These are phyloP conservation scores for Arabidopsis suecica DNA, from an alignment of 345 rosid genomes.

Conservation along the genomic window DNA sequence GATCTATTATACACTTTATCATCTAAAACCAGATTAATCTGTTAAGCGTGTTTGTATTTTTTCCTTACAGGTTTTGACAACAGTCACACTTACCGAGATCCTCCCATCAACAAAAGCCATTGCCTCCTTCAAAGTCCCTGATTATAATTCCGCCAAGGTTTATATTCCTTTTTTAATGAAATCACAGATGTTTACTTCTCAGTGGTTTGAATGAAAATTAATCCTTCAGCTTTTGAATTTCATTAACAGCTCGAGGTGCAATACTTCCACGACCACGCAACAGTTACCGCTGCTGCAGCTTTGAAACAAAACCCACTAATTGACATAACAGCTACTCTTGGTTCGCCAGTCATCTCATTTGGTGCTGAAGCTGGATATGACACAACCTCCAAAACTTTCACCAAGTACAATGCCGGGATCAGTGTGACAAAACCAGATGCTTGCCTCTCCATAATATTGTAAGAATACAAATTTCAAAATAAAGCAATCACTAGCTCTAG, in stretches of 20 bases:
- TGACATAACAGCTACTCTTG: slow-evolving; percentile 81
- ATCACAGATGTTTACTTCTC: not conserved
- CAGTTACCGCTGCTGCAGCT: slow-evolving; percentile 66
- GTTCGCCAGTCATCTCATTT: slow-evolving; percentile 79
- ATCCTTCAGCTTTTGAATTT: not conserved
- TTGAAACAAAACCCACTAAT: slow-evolving; percentile 73
- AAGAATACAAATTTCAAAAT: slow-evolving; percentile 40
- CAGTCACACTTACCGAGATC: slow-evolving; percentile 67
- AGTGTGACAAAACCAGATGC: slow-evolving; percentile 77
- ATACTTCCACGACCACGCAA: slow-evolving; percentile 83
- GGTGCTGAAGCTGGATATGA: slow-evolving; percentile 97
- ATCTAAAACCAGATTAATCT: not conserved
- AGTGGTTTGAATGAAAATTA: not conserved
- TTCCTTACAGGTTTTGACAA: slow-evolving; percentile 66
- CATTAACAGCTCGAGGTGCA: slow-evolving; percentile 76
- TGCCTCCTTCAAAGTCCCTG: slow-evolving; percentile 81
- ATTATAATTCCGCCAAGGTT: slow-evolving; percentile 79
- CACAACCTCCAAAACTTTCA: slow-evolving; percentile 62
- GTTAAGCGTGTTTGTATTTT: not conserved
- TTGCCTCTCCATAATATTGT: slow-evolving; percentile 76
- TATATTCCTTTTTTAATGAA: slow-evolving; percentile 6
- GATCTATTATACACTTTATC: not conserved
- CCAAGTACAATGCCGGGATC: slow-evolving; percentile 86
- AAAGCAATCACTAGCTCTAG: not conserved
- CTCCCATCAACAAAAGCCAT: slow-evolving; percentile 87